Evolutionary conservation across 768 basidiomycete genomes (phyloP), one percentile per base, ranked within the genome.

Genomic region (Boletus rubroflammeus): DNA sequence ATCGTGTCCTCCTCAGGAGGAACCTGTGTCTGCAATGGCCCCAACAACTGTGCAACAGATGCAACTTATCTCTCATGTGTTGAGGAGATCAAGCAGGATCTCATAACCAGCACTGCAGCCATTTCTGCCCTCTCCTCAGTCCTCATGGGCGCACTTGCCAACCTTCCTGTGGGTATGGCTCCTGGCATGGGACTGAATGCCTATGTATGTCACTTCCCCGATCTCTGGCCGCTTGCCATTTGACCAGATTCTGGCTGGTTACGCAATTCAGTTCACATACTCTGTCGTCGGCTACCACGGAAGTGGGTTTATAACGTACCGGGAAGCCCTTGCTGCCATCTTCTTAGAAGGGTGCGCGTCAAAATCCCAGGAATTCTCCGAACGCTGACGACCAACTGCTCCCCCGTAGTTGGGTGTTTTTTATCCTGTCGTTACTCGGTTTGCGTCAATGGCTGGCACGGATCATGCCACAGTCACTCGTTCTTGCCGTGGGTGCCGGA

Each of bases 401-500:
- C 36, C 19, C 26, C 19, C 6, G 1, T 47, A 89, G 90, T 28
- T 89, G 90, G 87, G 70, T 93, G 11, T 93, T 94, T 76, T 79
- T 93, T 57, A 59, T 86, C 63, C 74, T 94, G 14, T 91, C 90
- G 0, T 68, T 94, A 21, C 74, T 93, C 29, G 92, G 92, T 56
- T 77, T 94, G 49, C 89, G 92, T 46, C 90, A 93, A 73, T 94
- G 90, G 92, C 78, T 94, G 5, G 89, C 86, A 14, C 82, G 92
- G 15, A 81, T 91, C 52, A 93, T 94, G 83, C 92, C 92, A 1
- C 87, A 89, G 58, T 93, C 91, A 3, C 79, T 94, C 26, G 84
- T 92, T 5, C 78, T 92, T 51, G 86, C 91, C 2, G 88, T 92
- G 11, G 92, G 91, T 40, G 83, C 88, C 35, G 92, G 91, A 54